Base-by-base conservation (phyloP, 2,329 filamentous ascomycete species). In the Phaeosphaeriaceae sp. region DNA sequence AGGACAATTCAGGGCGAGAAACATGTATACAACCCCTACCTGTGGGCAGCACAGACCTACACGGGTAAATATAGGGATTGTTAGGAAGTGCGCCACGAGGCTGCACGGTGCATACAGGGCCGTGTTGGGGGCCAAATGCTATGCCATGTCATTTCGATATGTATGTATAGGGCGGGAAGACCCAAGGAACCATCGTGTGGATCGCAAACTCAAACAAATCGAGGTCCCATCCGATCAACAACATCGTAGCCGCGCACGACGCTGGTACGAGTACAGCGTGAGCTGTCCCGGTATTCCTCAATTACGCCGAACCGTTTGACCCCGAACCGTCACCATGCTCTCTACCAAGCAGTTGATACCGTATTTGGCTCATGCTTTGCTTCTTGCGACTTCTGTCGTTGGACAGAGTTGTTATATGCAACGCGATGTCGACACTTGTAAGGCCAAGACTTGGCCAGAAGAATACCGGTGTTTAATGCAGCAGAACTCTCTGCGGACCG, bases 381-480 rank as follows among this genome's bases (percentile, higher is more conserved):
- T 45, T 2, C 22, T 24, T 45, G 42, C 42, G 20, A 19, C 42
- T 24, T 45, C 42, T 4, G 19, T 22, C 15, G 5, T 24, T 13
- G 42, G 9, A 11, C 42, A 45, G 20, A 13, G 10, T 9, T 24
- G 19, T 22, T n/a, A 6, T 13, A 24, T 24, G 20, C 17, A 45
- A 45, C 19, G 22, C 20, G 48, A 41, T 50, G 31, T 50, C 27
- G 48, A 50, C 5, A 33, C 48, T 10, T 50, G 48, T 24, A 33
- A 33, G 15, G 48, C 31, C 7, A 41, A 20, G 19, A 50, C 27
- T 6, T 50, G 48, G 48, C 5, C 27, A 3, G 24, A 50, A 36
- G 48, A 50, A 17, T 50, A 40, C 27, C 2, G 36, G n/a, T 50
- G 48, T 50, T 21, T 50, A 10, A 50, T 50, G 48, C 15, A n/a